Percentiles rank a stretch among this genome's conserved stretches.
Evolutionary conservation across 805 yeast genomes (phyloP).

Genomic region (Wickerhamiella spandovensis): DNA sequence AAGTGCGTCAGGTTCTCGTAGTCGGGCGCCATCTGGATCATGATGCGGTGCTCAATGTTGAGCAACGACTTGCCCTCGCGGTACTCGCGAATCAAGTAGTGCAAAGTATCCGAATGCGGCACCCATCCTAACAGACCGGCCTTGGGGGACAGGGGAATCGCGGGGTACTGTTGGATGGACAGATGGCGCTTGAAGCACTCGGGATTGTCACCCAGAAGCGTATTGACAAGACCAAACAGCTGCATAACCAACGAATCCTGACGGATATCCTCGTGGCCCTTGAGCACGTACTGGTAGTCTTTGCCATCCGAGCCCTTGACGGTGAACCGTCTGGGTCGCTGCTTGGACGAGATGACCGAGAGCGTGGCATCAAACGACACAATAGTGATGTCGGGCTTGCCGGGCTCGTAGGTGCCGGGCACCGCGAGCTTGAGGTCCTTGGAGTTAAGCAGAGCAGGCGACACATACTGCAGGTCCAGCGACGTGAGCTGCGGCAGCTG

Average conservation of each 20-base stretch:
- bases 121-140: conserved; percentile 98
- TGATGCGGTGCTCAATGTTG: conserved; percentile 87
- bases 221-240: conserved; percentile 86
- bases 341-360: conserved; percentile 84
- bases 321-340: conserved; percentile 77
- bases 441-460: conserved; percentile 76
- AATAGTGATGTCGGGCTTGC: conserved; percentile 63
- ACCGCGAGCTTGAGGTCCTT: conserved; percentile 73
- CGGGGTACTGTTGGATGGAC: conserved; percentile 83
- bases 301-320: conserved; percentile 86
- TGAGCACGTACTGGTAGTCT: conserved; percentile 65
- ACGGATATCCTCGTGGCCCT: conserved; percentile 96
- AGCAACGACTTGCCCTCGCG: conserved; percentile 81
- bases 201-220: conserved; percentile 74
- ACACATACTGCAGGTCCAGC: conserved; percentile 81
- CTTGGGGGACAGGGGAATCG: conserved; percentile 90
- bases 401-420: conserved; percentile 87
- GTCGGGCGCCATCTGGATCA: conserved; percentile 97
- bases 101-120: conserved; percentile 93
- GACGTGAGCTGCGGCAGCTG: conserved; percentile 79
- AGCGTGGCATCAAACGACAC: conserved; percentile 67
- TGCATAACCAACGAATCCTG: conserved; percentile 98
- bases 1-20: conserved; percentile 78
- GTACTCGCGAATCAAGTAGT: conserved; percentile 79
- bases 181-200: conserved; percentile 94